Percentiles rank a stretch among this genome's conserved stretches.
Conservation (phyloP, 805 yeast species). For the Aciculoconidium aculeatum region DNA sequence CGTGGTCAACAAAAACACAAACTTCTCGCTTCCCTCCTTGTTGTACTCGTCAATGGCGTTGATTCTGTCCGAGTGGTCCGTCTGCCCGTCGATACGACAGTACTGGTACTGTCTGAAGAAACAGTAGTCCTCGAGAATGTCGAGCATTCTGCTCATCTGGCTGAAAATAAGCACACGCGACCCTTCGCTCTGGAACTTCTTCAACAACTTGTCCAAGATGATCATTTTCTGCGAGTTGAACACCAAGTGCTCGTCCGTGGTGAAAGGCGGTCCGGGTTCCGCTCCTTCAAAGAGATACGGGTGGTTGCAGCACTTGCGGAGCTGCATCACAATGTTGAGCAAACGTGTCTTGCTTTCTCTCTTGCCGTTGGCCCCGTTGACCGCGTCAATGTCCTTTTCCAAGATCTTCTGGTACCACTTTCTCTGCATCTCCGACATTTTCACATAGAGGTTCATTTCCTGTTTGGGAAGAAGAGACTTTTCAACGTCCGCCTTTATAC, state of each 20-base stretch:
- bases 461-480: constrained; percentile 69
- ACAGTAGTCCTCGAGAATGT: constrained; percentile 76
- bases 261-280: constrained; percentile 84
- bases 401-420: constrained; percentile 71
- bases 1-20: constrained; percentile 71
- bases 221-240: constrained; percentile 68
- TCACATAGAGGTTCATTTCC: constrained; percentile 67
- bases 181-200: constrained; percentile 59
- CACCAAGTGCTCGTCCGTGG: constrained; percentile 79
- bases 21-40: constrained; percentile 65
- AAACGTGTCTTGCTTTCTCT: constrained; percentile 72
- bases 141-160: constrained; percentile 79
- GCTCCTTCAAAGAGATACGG: constrained; percentile 85
- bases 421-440: constrained; percentile 75
- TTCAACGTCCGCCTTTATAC: constrained; percentile 79
- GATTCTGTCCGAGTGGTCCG: constrained; percentile 73
- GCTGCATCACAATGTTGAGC: constrained; percentile 77
- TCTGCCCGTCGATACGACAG: constrained; percentile 79
- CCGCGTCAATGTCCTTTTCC: constrained; percentile 80
- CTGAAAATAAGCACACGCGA: constrained; percentile 75
- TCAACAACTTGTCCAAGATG: constrained; percentile 61
- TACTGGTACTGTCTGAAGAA: constrained; percentile 62
- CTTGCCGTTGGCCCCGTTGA: constrained; percentile 73
- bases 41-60: constrained; percentile 74
- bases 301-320: constrained; percentile 80